phyloP scores from a whole-genome alignment of 768 basidiomycete genomes.

The Pleurotus djamor region DNA sequence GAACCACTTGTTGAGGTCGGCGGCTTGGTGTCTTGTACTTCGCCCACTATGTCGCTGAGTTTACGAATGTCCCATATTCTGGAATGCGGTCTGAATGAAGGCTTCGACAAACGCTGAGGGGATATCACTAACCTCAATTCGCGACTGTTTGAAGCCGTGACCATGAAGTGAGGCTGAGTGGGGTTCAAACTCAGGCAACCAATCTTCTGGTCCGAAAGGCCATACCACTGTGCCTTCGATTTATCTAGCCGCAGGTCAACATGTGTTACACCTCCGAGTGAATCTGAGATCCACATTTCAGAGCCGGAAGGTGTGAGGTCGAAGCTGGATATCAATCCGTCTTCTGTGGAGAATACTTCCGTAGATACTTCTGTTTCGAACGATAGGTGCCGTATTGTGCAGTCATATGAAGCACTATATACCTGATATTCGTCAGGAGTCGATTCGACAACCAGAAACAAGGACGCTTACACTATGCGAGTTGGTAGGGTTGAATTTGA shows the following conservation, averaged over 20 bases:
- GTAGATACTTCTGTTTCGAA: constrained; percentile 71
- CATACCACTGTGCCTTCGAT: constrained; percentile 57
- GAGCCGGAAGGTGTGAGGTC: constrained; percentile 67
- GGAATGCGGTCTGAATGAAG: neutral
- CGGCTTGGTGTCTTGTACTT: constrained; percentile 25
- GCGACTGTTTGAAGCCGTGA: constrained; percentile 78
- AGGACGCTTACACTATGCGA: constrained; percentile 58
- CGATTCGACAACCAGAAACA: constrained; percentile 1
- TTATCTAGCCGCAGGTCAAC: constrained; percentile 69
- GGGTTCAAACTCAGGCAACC: constrained; percentile 83
- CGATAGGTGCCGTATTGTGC: constrained; percentile 69
- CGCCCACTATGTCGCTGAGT: constrained; percentile 40
- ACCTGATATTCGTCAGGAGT: constrained; percentile 39
- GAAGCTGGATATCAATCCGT: constrained; percentile 64
- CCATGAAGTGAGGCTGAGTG: constrained; percentile 55
- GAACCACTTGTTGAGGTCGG: constrained; percentile 20
- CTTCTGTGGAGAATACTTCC: constrained; percentile 65
- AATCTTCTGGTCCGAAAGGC: constrained; percentile 69
- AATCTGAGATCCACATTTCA: constrained; percentile 87
- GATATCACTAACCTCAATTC: constrained; percentile 53
- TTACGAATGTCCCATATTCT: constrained; percentile 85
- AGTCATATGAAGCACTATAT: constrained; percentile 82
- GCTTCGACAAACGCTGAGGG: neutral
- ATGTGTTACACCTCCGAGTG: constrained; percentile 67
- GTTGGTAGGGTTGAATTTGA: constrained; percentile 77